These are phyloP conservation scores for Pleoardoris graminearum DNA, from an alignment of 2,329 filamentous ascomycete genomes.

Conservation along the genomic window DNA sequence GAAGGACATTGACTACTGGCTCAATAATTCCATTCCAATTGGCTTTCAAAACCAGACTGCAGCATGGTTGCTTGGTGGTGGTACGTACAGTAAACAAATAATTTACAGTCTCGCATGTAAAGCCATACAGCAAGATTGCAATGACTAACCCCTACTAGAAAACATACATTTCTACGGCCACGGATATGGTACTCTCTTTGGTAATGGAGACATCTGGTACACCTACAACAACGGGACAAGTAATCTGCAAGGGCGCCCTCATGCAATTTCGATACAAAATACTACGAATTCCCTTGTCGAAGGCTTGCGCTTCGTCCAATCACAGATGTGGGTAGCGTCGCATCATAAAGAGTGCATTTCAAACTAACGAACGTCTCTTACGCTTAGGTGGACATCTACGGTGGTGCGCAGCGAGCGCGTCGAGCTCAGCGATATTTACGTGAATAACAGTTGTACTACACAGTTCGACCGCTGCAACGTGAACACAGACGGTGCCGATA, in stretches of 20 bases:
- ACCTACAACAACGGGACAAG: conserved; percentile 43
- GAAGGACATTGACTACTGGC: conserved; percentile 21
- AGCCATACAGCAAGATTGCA: too few relatives aligned
- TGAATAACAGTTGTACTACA: conserved; percentile 49
- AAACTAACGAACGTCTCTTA: not conserved
- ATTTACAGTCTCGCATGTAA: not conserved
- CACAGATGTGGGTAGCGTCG: conserved; percentile 52
- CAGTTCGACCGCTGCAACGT: conserved; percentile 2
- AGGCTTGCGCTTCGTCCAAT: conserved; percentile 56
- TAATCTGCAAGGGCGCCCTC: conserved; percentile 47
- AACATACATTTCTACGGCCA: conserved; percentile 54
- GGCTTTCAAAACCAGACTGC: conserved; percentile 24
- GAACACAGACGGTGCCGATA: conserved; percentile 56
- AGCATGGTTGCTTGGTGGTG: conserved; percentile 49
- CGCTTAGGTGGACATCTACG: conserved; percentile 54
- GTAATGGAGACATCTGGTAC: conserved; percentile 60
- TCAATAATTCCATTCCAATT: conserved; percentile 20
- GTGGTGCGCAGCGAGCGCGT: conserved; percentile 53
- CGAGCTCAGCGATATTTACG: conserved; percentile 54
- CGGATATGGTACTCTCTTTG: conserved; percentile 46
- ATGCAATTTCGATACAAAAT: conserved; percentile 55
- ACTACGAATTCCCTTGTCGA: conserved; percentile 54
- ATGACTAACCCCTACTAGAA: conserved; percentile 14
- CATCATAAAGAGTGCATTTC: not conserved
- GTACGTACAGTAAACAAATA: not conserved